Conservation (phyloP, 257 asterid genomes). For the Linaria vulgaris region DNA sequence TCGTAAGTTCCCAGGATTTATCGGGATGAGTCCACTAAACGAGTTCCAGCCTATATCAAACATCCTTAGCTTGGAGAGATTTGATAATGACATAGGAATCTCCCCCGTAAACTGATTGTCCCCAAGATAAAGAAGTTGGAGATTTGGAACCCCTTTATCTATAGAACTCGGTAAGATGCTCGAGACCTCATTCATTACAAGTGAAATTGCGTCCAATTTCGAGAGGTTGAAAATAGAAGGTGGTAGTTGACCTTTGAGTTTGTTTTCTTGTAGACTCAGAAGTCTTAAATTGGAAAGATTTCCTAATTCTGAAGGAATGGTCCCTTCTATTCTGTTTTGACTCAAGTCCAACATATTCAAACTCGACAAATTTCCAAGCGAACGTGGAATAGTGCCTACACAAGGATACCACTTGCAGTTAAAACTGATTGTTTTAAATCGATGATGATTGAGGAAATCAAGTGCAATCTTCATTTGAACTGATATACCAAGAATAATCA, state of each 20-base stretch:
- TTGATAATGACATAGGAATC: constrained; percentile 23
- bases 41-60: constrained; percentile 4
- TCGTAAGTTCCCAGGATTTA: constrained; percentile 15
- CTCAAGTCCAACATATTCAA: background rate
- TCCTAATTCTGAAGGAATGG: constrained; percentile 18
- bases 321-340: background rate
- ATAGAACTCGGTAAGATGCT: constrained; percentile 24
- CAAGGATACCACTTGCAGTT: background rate
- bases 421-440: no score
- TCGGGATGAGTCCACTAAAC: constrained; percentile 25
- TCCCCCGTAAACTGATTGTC: constrained; percentile 13
- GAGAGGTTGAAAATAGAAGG: constrained; percentile 29
- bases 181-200: background rate
- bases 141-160: constrained; percentile 19
- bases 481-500: no score
- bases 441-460: no score
- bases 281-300: background rate
- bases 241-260: constrained; percentile 17
- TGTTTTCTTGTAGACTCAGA: background rate
- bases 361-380: constrained; percentile 17
- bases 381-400: constrained; percentile 21
- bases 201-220: background rate
- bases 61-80: constrained; percentile 6
- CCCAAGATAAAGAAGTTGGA: constrained; percentile 3
- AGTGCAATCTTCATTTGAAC: no score